Base-by-base conservation (phyloP, 2,329 filamentous ascomycete species). In the Penicillium nordicum region DNA sequence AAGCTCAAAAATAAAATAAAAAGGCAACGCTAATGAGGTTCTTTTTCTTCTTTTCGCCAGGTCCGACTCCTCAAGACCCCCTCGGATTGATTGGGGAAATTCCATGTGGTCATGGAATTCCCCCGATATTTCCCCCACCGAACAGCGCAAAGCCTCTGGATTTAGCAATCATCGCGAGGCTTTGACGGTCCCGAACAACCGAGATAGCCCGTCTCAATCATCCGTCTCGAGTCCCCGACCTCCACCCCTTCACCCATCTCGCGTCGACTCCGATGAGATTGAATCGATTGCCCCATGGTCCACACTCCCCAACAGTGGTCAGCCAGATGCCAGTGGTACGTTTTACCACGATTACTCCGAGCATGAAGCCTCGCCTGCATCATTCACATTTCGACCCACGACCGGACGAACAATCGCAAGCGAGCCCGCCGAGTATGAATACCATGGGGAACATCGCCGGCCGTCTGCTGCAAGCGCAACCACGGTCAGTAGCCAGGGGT, bases 391-490 rank as follows among this genome's bases (percentile, higher is more conserved):
- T 67, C 83, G 87, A 38, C 81, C 84, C 2, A 79, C 80, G 37
- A 81, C 79, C 59, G 79, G 80, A 49, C 79, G 77, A 32, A 78
- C 78, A 16, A 76, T 75, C 50, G 77, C 73, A 59, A 84, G 81
- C 64, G 88, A 89, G 50, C 84, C 84, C 4, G 80, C 84, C 9
- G 86, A 88, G 50, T 74, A 78, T 41, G 76, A 82, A 43, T 87
- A 82, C 67, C 85, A 82, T 67, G 78, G 80, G 59, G 89, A 96
- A 68, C 88, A 89, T 65, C 82, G 94, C 60, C 84, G 93, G 48
- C 93, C 93, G 2, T 97, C 94, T 4, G 83, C 91, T 49, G 92
- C 92, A 38, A 97, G 92, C 74, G 86, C 92, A 61, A 92, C 88
- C 14, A 96, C 88, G 5, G 85, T 90, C 55, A 94, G 92, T 74